Conservation (phyloP, 345 rosid species). For the Eucalyptus victrix region DNA sequence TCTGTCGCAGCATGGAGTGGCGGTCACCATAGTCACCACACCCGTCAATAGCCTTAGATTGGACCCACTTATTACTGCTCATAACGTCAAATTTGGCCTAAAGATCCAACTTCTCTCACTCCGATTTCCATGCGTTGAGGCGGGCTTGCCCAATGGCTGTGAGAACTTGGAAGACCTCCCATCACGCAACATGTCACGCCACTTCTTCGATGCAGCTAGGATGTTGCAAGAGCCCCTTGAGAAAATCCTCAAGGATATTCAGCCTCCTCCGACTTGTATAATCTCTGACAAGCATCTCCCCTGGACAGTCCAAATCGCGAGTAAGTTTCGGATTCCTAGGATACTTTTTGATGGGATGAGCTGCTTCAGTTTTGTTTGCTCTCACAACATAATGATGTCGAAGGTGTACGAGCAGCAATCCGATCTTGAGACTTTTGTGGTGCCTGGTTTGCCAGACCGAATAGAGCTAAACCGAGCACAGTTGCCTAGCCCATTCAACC, state of each 20-base stretch:
- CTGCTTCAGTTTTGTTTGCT: slow-evolving; percentile 13
- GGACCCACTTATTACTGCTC: background rate
- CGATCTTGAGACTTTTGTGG: slow-evolving; percentile 10
- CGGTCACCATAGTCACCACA: background rate
- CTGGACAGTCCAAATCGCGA: slow-evolving; percentile 23
- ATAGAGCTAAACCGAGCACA: slow-evolving; percentile 13
- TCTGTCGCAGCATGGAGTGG: background rate
- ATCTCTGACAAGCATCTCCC: slow-evolving; percentile 20
- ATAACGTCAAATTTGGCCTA: background rate
- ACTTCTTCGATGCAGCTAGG: background rate
- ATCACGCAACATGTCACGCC: background rate
- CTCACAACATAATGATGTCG: slow-evolving; percentile 3
- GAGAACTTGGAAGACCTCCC: background rate
- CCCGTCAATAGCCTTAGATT: background rate
- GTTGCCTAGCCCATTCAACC: slow-evolving; percentile 19
- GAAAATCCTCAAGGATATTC: background rate
- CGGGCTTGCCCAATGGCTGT: background rate
- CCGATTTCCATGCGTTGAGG: background rate
- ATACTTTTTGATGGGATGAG: slow-evolving; percentile 27
- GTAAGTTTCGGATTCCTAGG: slow-evolving; percentile 14
- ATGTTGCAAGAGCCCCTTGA: background rate
- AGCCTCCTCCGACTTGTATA: slow-evolving; percentile 24
- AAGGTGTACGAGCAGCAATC: slow-evolving; percentile 5
- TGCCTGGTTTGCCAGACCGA: slow-evolving; percentile 15
- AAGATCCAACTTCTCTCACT: background rate